phyloP scores from a whole-genome alignment of 768 basidiomycete genomes.

The Goffeauzyma gilvescens region DNA sequence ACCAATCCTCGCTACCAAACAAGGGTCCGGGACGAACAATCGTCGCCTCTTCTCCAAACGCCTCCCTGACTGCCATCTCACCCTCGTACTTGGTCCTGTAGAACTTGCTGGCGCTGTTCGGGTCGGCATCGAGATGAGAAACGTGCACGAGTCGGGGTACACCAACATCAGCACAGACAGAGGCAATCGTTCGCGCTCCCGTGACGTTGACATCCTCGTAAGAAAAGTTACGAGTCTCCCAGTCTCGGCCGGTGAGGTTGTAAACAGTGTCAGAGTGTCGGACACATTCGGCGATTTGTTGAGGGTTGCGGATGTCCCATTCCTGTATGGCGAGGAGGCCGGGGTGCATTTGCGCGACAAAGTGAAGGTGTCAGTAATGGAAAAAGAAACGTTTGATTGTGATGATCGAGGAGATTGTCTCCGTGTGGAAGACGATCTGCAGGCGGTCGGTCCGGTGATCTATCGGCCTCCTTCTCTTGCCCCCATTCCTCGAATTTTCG shows the following conservation, averaged over 20 bases:
- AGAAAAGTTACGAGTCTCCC: constrained; percentile 90
- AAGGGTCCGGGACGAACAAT: constrained; percentile 68
- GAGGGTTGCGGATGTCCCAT: constrained; percentile 81
- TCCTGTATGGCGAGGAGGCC: constrained; percentile 42
- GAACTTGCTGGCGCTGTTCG: constrained; percentile 56
- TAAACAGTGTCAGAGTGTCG: constrained; percentile 91
- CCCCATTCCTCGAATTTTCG: too few species aligned
- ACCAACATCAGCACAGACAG: constrained; percentile 53
- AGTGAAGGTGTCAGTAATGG: too few species aligned
- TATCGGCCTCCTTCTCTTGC: too few species aligned
- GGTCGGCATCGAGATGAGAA: constrained; percentile 79
- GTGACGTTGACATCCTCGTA: constrained; percentile 60
- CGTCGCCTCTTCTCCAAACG: constrained; percentile 57
- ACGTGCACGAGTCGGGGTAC: constrained; percentile 79
- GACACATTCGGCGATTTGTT: constrained; percentile 80
- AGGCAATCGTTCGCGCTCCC: constrained; percentile 72
- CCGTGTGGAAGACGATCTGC: neutral
- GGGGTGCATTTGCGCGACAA: too few species aligned
- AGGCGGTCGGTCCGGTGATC: too few species aligned
- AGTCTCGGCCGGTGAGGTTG: constrained; percentile 85
- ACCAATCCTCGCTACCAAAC: constrained; percentile 88
- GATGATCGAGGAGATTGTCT: too few species aligned
- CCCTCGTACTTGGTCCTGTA: constrained; percentile 80
- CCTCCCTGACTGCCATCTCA: constrained; percentile 65
- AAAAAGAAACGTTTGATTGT: too few species aligned